These are phyloP conservation scores for Blastobotrys serpentis DNA, from an alignment of 1,139 yeast species.

Conservation along the genomic window DNA sequence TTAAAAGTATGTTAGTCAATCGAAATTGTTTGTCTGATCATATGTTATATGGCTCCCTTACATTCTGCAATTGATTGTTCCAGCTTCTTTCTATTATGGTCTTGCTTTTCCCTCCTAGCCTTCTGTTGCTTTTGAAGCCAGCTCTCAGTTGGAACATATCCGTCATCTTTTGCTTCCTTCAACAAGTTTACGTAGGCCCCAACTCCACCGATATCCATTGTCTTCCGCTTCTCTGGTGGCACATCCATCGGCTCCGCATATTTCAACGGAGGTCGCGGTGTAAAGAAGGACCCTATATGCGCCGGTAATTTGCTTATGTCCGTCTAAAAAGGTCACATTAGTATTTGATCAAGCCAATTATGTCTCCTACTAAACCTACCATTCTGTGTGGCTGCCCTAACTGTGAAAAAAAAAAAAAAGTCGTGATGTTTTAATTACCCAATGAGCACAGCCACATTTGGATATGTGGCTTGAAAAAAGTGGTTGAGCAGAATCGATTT, in stretches of 20 bases:
- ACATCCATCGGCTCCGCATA: conserved; percentile 55
- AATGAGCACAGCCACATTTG: background rate
- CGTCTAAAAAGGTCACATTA: conserved; percentile 31
- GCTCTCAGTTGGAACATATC: conserved; percentile 40
- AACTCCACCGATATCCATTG: conserved; percentile 54
- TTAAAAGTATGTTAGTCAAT: conserved; percentile 14
- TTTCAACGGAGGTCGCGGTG: conserved; percentile 66
- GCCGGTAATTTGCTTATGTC: conserved; percentile 59
- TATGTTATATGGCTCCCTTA: too few species aligned
- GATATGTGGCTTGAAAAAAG: background rate
- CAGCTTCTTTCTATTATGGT: conserved; percentile 34
- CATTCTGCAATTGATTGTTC: conserved; percentile 43
- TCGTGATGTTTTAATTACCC: background rate
- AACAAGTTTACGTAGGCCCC: conserved; percentile 42
- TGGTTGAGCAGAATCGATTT: too few species aligned
- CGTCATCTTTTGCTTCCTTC: conserved; percentile 36
- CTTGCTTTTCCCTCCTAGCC: conserved; percentile 36
- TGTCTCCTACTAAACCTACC: too few species aligned
- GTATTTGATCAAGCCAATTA: conserved; percentile 1
- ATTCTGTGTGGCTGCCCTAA: background rate
- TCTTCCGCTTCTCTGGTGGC: conserved; percentile 51
- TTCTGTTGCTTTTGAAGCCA: conserved; percentile 40
- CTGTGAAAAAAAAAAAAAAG: conserved; percentile 5
- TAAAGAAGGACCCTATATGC: conserved; percentile 62
- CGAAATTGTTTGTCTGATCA: conserved; percentile 1